Base-by-base conservation (phyloP, 2,329 filamentous ascomycete species). In the Trichocomaceae sp. region DNA sequence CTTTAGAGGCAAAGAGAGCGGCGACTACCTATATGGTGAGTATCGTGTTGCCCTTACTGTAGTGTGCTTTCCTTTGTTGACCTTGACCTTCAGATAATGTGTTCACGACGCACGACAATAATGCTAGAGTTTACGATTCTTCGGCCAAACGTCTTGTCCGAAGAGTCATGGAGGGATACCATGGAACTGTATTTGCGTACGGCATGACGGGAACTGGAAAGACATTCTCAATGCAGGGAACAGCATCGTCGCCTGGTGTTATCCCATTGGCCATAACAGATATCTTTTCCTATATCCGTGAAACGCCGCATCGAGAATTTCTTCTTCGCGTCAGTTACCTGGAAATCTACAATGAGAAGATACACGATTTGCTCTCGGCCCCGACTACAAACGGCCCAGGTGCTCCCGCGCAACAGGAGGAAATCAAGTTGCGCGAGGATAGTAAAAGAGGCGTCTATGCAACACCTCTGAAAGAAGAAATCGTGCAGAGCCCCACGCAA, bases 151-250 rank as follows among this genome's bases (percentile, higher is more conserved):
- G 93, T 59, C 79, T 99, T 50, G 93, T 99, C 47, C 87, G 93
- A 62, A 82, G 93, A 64, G 93, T 99, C 49, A 99, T 99, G 93
- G 93, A 99, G 76, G 93, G 93, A 42, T 99, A 97, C 69, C 92
- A 97, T 66, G 93, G 92, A 57, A 99, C 93, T 1, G 93, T 99
- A 22, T 97, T 99, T 69, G 92, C 92, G 17, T 99, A 99, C 70
- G 93, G 93, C 67, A 97, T 97, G 91, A 99, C 93, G 3, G 93
- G 93, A 59, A 97, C 93, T 0, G 93, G 93, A 62, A 99, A 99
- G 76, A 99, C 93, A 0, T 99, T 97, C 70, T 97, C 92, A 39
- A 99, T 99, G 93, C 93, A 99, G 76, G 93, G 93, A 63, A 99
- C 93, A 10, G 90, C 91, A 46, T 89, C 88, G 2, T 95, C 90